A percentile compares a stretch with the other conserved stretches of the same genome.
Evolutionary conservation across 129 eudicot species (phyloP).

Genomic region (Chrysanthemum makinoi): DNA sequence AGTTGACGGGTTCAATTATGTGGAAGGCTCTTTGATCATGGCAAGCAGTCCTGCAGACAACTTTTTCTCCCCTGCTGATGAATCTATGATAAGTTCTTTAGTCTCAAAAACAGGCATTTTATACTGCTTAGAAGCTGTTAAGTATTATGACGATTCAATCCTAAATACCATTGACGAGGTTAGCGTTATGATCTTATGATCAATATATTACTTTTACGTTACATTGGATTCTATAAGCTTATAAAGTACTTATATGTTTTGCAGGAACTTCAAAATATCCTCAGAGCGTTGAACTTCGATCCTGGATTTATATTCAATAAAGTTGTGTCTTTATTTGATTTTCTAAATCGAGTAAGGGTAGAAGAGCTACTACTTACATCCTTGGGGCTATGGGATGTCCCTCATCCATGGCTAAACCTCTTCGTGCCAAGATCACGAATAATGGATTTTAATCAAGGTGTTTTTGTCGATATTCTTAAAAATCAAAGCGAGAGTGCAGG

Average conservation of each 20-base stretch:
- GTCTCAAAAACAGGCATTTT: conserved; percentile 25
- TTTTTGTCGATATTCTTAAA: conserved; percentile 35
- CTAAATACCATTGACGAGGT: conserved; percentile 35
- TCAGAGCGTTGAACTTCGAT: conserved; percentile 28
- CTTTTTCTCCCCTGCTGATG: conserved; percentile 27
- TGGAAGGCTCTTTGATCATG: conserved; percentile 38
- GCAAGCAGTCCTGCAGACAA: conserved; percentile 23
- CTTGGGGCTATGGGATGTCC: conserved; percentile 43
- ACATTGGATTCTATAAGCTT: not conserved
- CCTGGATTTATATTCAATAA: conserved; percentile 35
- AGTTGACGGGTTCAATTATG: conserved; percentile 30
- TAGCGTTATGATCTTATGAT: conserved; percentile 7
- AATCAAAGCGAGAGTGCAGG: conserved; percentile 38
- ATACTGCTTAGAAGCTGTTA: conserved; percentile 39
- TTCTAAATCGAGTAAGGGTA: conserved; percentile 42
- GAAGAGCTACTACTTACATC: conserved; percentile 41
- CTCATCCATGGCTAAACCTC: conserved; percentile 54
- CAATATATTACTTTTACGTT: not conserved
- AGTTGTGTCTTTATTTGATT: conserved; percentile 31
- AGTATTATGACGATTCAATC: conserved; percentile 35
- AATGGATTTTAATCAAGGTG: conserved; percentile 40
- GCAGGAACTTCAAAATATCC: conserved; percentile 35
- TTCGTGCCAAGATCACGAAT: conserved; percentile 43
- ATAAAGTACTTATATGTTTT: not conserved
- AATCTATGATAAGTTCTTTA: conserved; percentile 16